A percentile compares a stretch with the other conserved stretches of the same genome.
phyloP scores from a whole-genome alignment of 495 filamentous ascomycete species.

The Aspergillus biplanus region DNA sequence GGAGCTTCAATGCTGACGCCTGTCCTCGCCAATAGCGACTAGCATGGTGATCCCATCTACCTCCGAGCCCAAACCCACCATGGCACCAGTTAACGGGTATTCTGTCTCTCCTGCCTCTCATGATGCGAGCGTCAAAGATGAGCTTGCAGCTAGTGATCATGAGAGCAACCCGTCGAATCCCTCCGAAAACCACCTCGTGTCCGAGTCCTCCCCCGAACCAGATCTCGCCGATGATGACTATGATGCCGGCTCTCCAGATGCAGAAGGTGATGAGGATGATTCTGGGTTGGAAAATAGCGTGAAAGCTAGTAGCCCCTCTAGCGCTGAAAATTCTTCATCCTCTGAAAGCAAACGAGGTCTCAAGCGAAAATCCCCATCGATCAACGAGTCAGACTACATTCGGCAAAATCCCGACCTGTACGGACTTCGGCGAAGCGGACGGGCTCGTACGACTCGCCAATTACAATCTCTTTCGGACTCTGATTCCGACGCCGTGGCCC shows the following conservation, averaged over 20 bases:
- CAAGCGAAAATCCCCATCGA: conserved; percentile 75
- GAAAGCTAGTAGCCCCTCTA: conserved; percentile 52
- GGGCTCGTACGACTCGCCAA: conserved; percentile 54
- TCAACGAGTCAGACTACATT: conserved; percentile 82
- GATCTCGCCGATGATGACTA: conserved; percentile 66
- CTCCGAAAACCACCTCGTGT: conserved; percentile 44
- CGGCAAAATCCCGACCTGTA: conserved; percentile 94
- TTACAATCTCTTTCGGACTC: conserved; percentile 78
- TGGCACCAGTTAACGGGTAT: conserved; percentile 54
- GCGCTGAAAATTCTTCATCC: conserved; percentile 67
- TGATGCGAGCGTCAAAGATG: conserved; percentile 40
- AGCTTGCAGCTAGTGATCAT: conserved; percentile 49
- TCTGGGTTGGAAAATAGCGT: conserved; percentile 70
- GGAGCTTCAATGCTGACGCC: conserved; percentile 53
- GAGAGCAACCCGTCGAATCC: conserved; percentile 57
- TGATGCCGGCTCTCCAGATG: conserved; percentile 40
- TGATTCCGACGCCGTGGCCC: conserved; percentile 49
- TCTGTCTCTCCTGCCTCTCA: conserved; percentile 42
- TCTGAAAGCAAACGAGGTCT: conserved; percentile 62
- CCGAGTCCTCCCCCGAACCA: conserved; percentile 58
- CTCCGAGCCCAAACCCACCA: conserved; percentile 45
- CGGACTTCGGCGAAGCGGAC: conserved; percentile 84
- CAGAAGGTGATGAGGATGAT: conserved; percentile 72
- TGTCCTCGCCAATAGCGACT: conserved; percentile 45
- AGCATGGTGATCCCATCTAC: conserved; percentile 58